Evolutionary conservation across 2,329 filamentous ascomycete genomes (phyloP).

Genomic region (Cordyceps farinosa): DNA sequence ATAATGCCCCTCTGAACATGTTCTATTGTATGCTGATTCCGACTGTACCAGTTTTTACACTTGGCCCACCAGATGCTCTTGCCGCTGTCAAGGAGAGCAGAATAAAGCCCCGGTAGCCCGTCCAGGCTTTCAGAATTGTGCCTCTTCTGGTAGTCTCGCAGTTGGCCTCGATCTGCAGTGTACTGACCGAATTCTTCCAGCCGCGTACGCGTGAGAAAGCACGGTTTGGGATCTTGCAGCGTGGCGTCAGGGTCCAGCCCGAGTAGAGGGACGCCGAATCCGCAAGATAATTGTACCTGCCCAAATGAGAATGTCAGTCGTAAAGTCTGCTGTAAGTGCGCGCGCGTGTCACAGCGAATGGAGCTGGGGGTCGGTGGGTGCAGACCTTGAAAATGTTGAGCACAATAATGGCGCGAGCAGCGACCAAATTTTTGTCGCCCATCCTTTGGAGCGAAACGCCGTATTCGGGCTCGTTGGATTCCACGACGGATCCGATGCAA

Average conservation of each 20-base stretch:
- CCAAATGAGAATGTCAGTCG: neutral
- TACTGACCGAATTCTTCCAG: neutral
- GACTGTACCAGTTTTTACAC: neutral
- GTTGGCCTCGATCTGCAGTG: neutral
- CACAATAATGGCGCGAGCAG: slow-evolving; percentile 3
- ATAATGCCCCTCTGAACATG: neutral
- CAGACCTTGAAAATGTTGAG: slow-evolving; percentile 2
- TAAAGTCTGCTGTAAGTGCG: too few relatives aligned
- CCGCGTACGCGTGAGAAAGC: neutral
- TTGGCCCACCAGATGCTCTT: neutral
- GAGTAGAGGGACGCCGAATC: neutral
- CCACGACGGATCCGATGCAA: neutral
- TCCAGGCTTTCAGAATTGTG: neutral
- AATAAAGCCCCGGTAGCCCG: neutral
- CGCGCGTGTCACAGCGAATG: too few relatives aligned
- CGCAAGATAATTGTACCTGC: neutral
- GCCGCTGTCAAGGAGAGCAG: neutral
- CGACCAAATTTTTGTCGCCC: neutral
- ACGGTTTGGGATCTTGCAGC: neutral
- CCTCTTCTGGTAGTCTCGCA: neutral
- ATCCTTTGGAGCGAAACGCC: neutral
- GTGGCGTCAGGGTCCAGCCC: neutral
- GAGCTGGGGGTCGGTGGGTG: too few relatives aligned
- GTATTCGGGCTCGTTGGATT: neutral
- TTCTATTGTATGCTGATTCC: neutral